Percentiles rank a stretch among this genome's conserved stretches.
Conservation (phyloP, 768 basidiomycete genomes). For the Termitomyces sp. region DNA sequence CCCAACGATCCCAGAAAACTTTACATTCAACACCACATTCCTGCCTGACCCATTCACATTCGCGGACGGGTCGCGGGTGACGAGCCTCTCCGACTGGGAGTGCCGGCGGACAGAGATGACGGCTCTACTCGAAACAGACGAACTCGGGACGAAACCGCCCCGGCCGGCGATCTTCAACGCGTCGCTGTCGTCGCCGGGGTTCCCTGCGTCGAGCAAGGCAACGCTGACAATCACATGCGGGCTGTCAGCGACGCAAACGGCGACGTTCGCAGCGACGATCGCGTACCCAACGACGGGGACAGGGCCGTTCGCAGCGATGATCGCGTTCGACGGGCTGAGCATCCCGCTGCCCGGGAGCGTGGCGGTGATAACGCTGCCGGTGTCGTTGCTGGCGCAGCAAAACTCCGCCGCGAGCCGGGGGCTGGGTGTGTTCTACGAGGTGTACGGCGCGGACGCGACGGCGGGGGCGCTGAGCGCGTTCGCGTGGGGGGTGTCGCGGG, state of each 20-base stretch:
- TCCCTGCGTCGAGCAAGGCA: neutral
- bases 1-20: neutral
- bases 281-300: conserved; percentile 31
- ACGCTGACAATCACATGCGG: conserved; percentile 40
- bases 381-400: conserved; percentile 47
- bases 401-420: conserved; percentile 38
- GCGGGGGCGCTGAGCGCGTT: conserved; percentile 52
- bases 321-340: conserved; percentile 39
- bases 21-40: neutral
- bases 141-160: conserved; percentile 42
- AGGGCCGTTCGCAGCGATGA: conserved; percentile 44
- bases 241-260: conserved; percentile 27
- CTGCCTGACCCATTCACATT: conserved; percentile 53
- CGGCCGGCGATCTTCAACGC: conserved; percentile 37
- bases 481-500: conserved; percentile 53
- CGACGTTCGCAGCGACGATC: conserved; percentile 41
- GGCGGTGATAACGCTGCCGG: conserved; percentile 42
- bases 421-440: conserved; percentile 46
- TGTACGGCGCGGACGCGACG: conserved; percentile 38
- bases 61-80: too few relatives aligned
- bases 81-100: too few relatives aligned
- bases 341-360: conserved; percentile 28
- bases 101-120: conserved; percentile 44
- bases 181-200: conserved; percentile 28
- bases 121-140: conserved; percentile 41